Conservation (phyloP, 1,139 yeast species). For the Wickerhamiella pararugosa region DNA sequence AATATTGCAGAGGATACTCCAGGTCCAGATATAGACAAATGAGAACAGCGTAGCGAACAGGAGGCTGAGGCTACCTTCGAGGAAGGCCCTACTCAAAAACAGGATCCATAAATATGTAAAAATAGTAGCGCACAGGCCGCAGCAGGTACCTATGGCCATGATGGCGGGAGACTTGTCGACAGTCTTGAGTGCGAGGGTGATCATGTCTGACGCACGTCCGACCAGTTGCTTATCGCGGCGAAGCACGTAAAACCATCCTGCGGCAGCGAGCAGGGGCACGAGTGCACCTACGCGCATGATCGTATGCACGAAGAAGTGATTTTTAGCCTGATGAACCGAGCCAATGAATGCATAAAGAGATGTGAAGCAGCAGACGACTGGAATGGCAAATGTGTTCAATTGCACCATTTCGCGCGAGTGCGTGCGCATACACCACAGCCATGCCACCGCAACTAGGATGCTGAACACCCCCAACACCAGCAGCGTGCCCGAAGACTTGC, state of each 20-base stretch:
- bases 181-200: constrained; percentile 25
- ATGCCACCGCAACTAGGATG: constrained; percentile 20
- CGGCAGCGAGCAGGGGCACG: constrained; percentile 22
- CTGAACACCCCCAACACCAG: constrained; percentile 21
- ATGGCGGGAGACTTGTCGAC: constrained; percentile 23
- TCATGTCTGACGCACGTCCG: constrained; percentile 26
- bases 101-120: constrained; percentile 26
- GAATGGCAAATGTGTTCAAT: constrained; percentile 24
- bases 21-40: constrained; percentile 30
- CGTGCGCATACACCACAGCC: constrained; percentile 22
- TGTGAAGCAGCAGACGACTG: constrained; percentile 20
- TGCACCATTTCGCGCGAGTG: constrained; percentile 25
- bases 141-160: constrained; percentile 20
- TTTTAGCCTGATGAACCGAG: constrained; percentile 25
- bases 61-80: constrained; percentile 24
- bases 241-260: constrained; percentile 23
- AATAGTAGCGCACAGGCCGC: constrained; percentile 19
- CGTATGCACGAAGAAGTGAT: constrained; percentile 24
- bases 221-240: constrained; percentile 23
- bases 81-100: constrained; percentile 25
- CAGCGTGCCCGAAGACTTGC: constrained; percentile 20
- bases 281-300: constrained; percentile 27
- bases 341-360: constrained; percentile 22
- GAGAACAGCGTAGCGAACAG: constrained; percentile 25
- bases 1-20: constrained; percentile 28